Evolutionary conservation across 2,329 filamentous ascomycete genomes (phyloP).

Genomic region (Sporothrix dimorphospora): DNA sequence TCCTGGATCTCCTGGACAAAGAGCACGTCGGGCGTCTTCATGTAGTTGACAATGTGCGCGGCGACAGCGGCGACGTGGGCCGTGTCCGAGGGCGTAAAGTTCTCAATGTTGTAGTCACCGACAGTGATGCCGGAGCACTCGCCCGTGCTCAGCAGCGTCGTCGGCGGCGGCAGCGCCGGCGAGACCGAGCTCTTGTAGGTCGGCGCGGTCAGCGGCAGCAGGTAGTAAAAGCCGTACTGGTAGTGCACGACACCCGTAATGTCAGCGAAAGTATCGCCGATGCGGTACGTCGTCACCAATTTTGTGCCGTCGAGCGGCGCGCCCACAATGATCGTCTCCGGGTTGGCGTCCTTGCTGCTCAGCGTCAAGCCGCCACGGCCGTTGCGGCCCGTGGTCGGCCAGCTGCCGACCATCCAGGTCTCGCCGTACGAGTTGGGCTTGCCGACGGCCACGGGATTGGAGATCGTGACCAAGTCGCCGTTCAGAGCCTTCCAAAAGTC

Average conservation of each 20-base stretch:
- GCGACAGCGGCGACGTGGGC: conserved; percentile 62
- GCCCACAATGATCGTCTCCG: conserved; percentile 69
- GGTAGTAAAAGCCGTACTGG: conserved; percentile 69
- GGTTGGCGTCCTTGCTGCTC: conserved; percentile 65
- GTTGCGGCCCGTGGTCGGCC: conserved; percentile 65
- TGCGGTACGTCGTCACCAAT: conserved; percentile 62
- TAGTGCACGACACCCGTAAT: conserved; percentile 71
- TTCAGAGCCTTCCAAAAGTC: conserved; percentile 75
- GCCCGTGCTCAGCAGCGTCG: conserved; percentile 57
- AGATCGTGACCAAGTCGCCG: conserved; percentile 69
- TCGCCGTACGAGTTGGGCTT: conserved; percentile 68
- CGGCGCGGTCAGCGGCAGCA: conserved; percentile 65
- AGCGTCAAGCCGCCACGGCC: conserved; percentile 66
- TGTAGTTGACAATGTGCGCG: conserved; percentile 65
- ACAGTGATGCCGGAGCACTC: conserved; percentile 65
- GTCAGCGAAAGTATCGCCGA: conserved; percentile 66
- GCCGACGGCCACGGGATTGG: conserved; percentile 58
- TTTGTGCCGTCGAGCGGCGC: conserved; percentile 65
- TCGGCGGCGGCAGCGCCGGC: conserved; percentile 53
- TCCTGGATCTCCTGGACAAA: conserved; percentile 75
- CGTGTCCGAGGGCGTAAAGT: conserved; percentile 59
- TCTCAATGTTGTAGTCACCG: conserved; percentile 72
- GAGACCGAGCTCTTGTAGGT: conserved; percentile 49
- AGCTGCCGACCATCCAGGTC: conserved; percentile 69
- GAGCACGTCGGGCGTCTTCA: conserved; percentile 65